phyloP scores from a whole-genome alignment of 805 yeast species.

The Saccharomycopsis fibuligera region DNA sequence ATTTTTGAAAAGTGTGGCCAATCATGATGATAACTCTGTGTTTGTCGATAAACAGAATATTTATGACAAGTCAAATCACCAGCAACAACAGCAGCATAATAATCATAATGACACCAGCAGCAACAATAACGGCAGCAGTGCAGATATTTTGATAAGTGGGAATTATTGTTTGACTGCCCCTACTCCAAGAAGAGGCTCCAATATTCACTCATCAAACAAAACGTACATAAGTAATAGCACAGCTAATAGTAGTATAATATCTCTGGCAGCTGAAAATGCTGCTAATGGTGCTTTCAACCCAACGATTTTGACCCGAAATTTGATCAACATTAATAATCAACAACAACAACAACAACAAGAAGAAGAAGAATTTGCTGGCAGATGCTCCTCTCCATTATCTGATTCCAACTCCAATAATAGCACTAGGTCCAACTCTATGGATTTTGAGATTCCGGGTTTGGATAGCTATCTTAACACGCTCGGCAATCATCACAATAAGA shows the following conservation, averaged over 20 bases:
- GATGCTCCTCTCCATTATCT: not conserved
- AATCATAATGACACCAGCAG: not conserved
- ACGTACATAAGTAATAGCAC: too few relatives aligned
- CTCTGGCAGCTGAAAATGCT: not conserved
- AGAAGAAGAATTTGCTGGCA: not conserved
- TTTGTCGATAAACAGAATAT: slow-evolving; percentile 11
- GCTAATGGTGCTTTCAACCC: not conserved
- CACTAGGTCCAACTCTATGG: slow-evolving; percentile 4
- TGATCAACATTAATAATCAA: too few relatives aligned
- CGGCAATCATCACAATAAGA: not conserved
- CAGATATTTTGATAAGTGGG: slow-evolving; percentile 3
- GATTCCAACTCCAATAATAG: not conserved
- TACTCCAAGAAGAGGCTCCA: not conserved
- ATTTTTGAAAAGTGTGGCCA: slow-evolving; percentile 14
- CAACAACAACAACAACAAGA: too few relatives aligned
- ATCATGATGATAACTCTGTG: slow-evolving; percentile 12
- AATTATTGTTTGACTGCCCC: slow-evolving; percentile 10
- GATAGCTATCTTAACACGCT: slow-evolving; percentile 4
- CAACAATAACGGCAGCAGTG: not conserved
- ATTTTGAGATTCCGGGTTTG: slow-evolving; percentile 12
- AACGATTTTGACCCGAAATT: too few relatives aligned
- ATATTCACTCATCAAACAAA: too few relatives aligned
- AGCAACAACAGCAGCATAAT: too few relatives aligned
- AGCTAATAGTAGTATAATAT: too few relatives aligned
- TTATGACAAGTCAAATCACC: not conserved